These are phyloP conservation scores for Taxawa tesnikishii DNA, from an alignment of 2,329 filamentous ascomycete genomes.

Conservation along the genomic window DNA sequence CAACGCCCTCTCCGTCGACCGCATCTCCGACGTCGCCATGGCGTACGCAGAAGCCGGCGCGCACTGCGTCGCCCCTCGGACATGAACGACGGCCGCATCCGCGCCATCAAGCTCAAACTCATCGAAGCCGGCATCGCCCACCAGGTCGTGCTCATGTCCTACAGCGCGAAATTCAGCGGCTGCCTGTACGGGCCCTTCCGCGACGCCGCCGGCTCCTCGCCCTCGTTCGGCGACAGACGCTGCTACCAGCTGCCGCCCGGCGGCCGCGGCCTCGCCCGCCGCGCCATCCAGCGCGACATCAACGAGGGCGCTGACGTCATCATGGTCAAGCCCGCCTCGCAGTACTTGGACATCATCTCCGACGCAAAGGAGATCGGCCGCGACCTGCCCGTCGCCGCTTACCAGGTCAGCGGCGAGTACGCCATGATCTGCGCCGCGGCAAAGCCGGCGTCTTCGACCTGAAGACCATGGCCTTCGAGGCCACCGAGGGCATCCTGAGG, in stretches of 20 bases:
- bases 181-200: constrained; percentile 96
- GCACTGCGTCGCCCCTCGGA: constrained; percentile 92
- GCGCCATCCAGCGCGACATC: constrained; percentile 84
- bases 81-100: constrained; percentile 97
- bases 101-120: constrained; percentile 93
- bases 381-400: constrained; percentile 86
- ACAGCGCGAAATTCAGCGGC: constrained; percentile 94
- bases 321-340: constrained; percentile 96
- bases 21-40: constrained; percentile 93
- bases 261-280: constrained; percentile 78
- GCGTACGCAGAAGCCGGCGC: constrained; percentile 92
- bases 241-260: constrained; percentile 96
- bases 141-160: constrained; percentile 88
- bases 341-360: constrained; percentile 94
- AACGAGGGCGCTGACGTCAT: constrained; percentile 92
- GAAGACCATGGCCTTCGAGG: constrained; percentile 88
- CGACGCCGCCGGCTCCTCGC: constrained; percentile 82
- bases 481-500: constrained; percentile 81
- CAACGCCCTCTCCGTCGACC: constrained; percentile 85
- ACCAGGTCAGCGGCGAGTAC: constrained; percentile 94
- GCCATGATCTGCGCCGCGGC: constrained; percentile 96
- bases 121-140: constrained; percentile 92
- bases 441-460: constrained; percentile 95
- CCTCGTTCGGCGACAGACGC: constrained; percentile 85
- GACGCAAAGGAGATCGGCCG: constrained; percentile 90